phyloP scores from a whole-genome alignment of 257 asterid genomes.

The Primulina eburnea region DNA sequence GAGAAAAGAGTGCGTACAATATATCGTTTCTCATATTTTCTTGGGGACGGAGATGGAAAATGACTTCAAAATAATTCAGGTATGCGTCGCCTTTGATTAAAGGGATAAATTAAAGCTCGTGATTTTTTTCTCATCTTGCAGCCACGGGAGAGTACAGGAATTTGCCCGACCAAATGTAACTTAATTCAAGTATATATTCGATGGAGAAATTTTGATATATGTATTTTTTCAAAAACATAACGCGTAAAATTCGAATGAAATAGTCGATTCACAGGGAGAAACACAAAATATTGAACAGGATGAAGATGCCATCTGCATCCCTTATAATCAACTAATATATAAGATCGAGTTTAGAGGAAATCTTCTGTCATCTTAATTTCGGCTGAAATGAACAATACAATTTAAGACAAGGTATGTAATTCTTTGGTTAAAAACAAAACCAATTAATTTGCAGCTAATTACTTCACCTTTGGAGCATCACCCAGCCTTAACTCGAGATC shows the following conservation, averaged over 20 bases:
- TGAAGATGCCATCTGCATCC: conserved; percentile 10
- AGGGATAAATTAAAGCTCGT: not conserved
- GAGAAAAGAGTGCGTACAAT: not conserved
- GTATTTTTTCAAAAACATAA: no score
- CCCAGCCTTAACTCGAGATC: conserved; percentile 97
- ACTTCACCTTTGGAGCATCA: conserved; percentile 66
- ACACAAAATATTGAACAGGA: conserved; percentile 20
- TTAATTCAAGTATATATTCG: not conserved
- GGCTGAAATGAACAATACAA: conserved; percentile 27
- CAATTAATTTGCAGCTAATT: conserved; percentile 6
- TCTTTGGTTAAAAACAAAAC: conserved; percentile 6
- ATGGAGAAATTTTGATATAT: not conserved
- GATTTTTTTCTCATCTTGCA: not conserved
- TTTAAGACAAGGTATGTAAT: conserved; percentile 8
- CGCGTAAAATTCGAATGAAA: not conserved
- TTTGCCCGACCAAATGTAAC: not conserved
- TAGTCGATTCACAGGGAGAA: conserved; percentile 11
- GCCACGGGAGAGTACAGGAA: not conserved
- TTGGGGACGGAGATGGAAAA: conserved; percentile 14
- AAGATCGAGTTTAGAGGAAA: not conserved
- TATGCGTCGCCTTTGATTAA: not conserved
- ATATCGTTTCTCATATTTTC: not conserved
- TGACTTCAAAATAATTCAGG: conserved; percentile 19
- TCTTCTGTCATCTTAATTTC: not conserved
- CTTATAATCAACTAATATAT: conserved; percentile 3